A percentile compares a stretch with the other conserved stretches of the same genome.
Conservation (phyloP, 768 basidiomycete species). For the Suillus fuscotomentosus region DNA sequence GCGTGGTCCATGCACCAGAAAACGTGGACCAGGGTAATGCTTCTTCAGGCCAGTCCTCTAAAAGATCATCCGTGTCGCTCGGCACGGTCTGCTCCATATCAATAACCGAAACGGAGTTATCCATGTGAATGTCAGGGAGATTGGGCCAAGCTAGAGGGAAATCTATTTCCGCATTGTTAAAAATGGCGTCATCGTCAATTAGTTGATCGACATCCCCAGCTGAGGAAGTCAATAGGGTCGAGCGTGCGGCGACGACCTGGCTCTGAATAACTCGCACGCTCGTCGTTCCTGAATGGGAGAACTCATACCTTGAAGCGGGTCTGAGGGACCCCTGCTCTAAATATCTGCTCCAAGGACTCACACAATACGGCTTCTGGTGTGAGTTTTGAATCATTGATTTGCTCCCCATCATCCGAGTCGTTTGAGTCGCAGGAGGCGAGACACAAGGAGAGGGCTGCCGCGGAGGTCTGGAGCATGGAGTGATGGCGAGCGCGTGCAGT, state of each 20-base stretch:
- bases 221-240: slow-evolving; percentile 4
- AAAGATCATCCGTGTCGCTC: slow-evolving; percentile 18
- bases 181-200: slow-evolving; percentile 12
- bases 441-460: slow-evolving; percentile 26
- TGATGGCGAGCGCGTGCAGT: slow-evolving; percentile 22
- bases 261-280: slow-evolving; percentile 8
- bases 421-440: slow-evolving; percentile 8
- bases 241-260: slow-evolving; percentile 15
- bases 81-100: slow-evolving; percentile 5
- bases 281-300: slow-evolving; percentile 1
- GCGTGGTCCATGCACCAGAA: slow-evolving; percentile 6
- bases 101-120: slow-evolving; percentile 3
- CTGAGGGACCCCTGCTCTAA: slow-evolving; percentile 39
- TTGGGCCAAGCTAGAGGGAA: slow-evolving; percentile 14
- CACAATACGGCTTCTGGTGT: slow-evolving; percentile 38
- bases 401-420: slow-evolving; percentile 15
- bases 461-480: slow-evolving; percentile 25
- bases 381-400: slow-evolving; percentile 14
- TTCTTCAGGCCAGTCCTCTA: slow-evolving; percentile 14
- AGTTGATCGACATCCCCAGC: slow-evolving; percentile 24
- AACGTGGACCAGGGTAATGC: background rate
- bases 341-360: slow-evolving; percentile 44
- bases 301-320: slow-evolving; percentile 46
- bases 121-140: slow-evolving; percentile 12
- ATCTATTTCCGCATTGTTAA: slow-evolving; percentile 3